Conservation (phyloP, 345 rosid species). For the Trapa incisa region DNA sequence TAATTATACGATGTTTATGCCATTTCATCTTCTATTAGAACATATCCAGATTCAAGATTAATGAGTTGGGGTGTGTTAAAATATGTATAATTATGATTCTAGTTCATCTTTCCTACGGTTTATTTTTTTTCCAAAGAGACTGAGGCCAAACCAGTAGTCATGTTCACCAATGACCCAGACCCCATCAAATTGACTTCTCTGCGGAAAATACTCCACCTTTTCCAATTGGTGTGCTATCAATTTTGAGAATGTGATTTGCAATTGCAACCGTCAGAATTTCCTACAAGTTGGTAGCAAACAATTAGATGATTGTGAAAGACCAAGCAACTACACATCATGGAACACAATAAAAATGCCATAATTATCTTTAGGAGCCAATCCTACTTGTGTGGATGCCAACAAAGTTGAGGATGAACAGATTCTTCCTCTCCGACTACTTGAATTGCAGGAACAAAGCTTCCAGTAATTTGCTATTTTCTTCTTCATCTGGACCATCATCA, state of each 20-base stretch:
- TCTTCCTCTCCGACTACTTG: constrained; percentile 40
- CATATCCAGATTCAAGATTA: neutral
- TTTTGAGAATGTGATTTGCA: constrained; percentile 45
- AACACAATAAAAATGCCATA: neutral
- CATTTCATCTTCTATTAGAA: neutral
- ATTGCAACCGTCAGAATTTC: constrained; percentile 57
- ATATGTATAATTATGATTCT: neutral
- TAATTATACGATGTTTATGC: neutral
- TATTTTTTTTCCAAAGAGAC: neutral
- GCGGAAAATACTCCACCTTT: constrained; percentile 34
- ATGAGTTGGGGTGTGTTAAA: neutral
- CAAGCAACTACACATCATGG: neutral
- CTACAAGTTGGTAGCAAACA: constrained; percentile 14
- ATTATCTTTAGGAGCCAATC: neutral
- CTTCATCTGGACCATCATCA: constrained; percentile 56
- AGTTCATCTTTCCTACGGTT: neutral
- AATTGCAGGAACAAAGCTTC: constrained; percentile 39
- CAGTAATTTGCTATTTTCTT: constrained; percentile 58
- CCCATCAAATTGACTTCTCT: constrained; percentile 61
- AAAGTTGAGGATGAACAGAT: constrained; percentile 42
- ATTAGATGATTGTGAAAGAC: neutral
- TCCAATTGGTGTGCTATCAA: constrained; percentile 47
- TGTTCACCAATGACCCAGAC: constrained; percentile 61
- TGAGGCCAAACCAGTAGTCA: constrained; percentile 59
- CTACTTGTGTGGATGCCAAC: constrained; percentile 79